Evolutionary conservation across 208 protist genomes (phyloP), one percentile per base, ranked within the genome.

Genomic region (Acanthamoeba rhysodes): DNA sequence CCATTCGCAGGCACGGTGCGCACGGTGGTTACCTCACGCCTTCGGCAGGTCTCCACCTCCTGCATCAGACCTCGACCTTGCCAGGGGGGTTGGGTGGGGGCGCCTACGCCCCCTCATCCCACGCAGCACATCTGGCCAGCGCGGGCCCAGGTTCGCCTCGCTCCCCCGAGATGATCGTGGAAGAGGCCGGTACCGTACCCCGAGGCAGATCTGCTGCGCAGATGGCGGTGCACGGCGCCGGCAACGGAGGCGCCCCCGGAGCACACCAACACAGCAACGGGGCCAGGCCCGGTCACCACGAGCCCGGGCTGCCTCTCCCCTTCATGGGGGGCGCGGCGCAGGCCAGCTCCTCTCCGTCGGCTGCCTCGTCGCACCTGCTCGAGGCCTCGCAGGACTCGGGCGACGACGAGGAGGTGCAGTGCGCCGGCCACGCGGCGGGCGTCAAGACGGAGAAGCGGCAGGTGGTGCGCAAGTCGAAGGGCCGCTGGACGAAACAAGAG

Each of bases 401-500:
- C 59, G 59, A 66, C 59, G 59, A 66, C 20, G 74, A 84, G 37
- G 37, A 41, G 37, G 37, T 41, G 34, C 32, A 78, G 34, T 45
- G 18, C 18, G 70, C 14, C n/a, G 24, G 14, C 24, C 70, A 27
- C 29, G 37, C 18, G 34, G 24, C 10, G 29, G 27, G 70, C 70
- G 32, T 9, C 34, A 53, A 53, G 45, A 16, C 34, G 0, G 45
- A 84, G 74, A 84, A 84, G 27, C 41, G 41, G 29, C 74, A 84
- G 45, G 41, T 55, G 45, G 74, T 84, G 45, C 74, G 82, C 12
- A 29, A 45, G n/a, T 90, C 82, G 57, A 90, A 64, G 57, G 82
- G 82, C 18, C 82, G 82, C 9, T 90, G 82, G 82, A 90, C 82
- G 10, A 90, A 90, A 90, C 82, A 90, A 9, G 82, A 90, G 41